Evolutionary conservation across 768 basidiomycete genomes (phyloP).

Genomic region (Phylloporus sp.): DNA sequence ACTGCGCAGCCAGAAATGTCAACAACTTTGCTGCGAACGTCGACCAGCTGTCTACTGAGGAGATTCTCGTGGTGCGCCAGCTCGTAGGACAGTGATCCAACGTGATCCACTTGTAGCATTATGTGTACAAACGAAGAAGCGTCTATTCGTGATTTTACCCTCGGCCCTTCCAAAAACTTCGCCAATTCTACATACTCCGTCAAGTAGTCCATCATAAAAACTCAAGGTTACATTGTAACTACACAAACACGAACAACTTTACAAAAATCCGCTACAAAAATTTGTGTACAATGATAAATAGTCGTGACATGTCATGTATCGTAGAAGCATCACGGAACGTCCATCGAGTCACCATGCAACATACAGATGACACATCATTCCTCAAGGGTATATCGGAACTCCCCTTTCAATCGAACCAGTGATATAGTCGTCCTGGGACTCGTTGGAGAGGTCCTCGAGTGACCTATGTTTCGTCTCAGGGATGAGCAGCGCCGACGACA

Average conservation of each 20-base stretch:
- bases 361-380: not conserved
- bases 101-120: conserved; percentile 1
- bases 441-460: conserved; percentile 71
- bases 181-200: no score
- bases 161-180: no score
- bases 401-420: conserved; percentile 13
- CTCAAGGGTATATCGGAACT: conserved; percentile 7
- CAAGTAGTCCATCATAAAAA: no score
- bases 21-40: conserved; percentile 58
- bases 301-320: not conserved
- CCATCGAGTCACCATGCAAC: not conserved
- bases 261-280: no score
- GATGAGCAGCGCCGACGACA: conserved; percentile 78
- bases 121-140: conserved; percentile 16
- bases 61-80: conserved; percentile 58
- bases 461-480: conserved; percentile 68
- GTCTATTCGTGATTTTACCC: not conserved
- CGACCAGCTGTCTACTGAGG: conserved; percentile 65
- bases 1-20: conserved; percentile 59
- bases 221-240: no score
- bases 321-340: no score
- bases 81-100: conserved; percentile 33
- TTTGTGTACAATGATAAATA: no score
- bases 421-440: conserved; percentile 61
- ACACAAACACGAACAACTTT: no score